phyloP scores from a whole-genome alignment of 306 rosid species.

The Vachellia collinsii region DNA sequence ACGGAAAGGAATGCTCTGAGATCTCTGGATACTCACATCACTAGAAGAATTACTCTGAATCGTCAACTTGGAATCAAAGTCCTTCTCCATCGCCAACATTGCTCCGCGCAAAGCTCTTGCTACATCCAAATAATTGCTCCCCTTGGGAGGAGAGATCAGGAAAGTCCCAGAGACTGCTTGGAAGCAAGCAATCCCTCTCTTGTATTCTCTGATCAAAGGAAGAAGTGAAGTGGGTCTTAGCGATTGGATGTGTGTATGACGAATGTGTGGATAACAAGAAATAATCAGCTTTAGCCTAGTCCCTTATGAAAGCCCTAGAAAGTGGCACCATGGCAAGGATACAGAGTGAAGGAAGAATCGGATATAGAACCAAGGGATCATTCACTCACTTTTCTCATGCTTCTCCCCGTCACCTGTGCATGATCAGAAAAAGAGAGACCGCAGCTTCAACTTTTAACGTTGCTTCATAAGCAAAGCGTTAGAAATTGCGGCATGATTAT shows the following conservation, averaged over 20 bases:
- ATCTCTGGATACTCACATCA: conserved; percentile 69
- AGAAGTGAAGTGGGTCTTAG: conserved; percentile 46
- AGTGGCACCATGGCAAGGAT: no score
- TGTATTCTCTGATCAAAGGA: conserved; percentile 32
- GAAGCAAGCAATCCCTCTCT: conserved; percentile 38
- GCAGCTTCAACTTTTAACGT: no score
- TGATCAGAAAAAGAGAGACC: no score
- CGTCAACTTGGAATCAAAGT: conserved; percentile 88
- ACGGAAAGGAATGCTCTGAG: conserved; percentile 85
- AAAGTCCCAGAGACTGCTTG: conserved; percentile 35
- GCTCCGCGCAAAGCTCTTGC: conserved; percentile 37
- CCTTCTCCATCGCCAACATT: conserved; percentile 99
- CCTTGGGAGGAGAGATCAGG: conserved; percentile 52
- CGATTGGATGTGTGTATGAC: conserved; percentile 2
- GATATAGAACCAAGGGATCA: no score
- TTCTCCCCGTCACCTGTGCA: no score
- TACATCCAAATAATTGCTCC: conserved; percentile 45
- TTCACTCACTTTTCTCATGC: no score
- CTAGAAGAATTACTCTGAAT: conserved; percentile 75
- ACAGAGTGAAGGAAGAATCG: no score
- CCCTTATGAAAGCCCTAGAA: no score
- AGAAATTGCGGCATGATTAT: no score
- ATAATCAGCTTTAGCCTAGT: no score
- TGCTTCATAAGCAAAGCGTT: no score
- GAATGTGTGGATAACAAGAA: no score